Percentiles rank a stretch among this genome's conserved stretches.
These are phyloP conservation scores for Naganishia albida DNA, from an alignment of 1,284 basidiomycete species.

Conservation along the genomic window DNA sequence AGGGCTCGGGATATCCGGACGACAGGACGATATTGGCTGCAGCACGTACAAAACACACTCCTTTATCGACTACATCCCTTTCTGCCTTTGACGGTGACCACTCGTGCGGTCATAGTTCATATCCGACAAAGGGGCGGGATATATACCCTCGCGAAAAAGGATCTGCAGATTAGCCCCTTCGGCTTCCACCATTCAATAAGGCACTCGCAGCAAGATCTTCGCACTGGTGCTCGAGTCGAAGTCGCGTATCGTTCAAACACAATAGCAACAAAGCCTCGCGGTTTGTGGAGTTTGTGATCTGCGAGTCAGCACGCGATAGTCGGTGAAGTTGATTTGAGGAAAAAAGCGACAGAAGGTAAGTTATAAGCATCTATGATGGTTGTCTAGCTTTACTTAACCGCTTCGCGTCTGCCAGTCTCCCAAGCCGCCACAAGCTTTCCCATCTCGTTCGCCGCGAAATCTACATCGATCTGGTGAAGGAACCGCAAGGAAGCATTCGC, in stretches of 20 bases:
- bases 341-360: too few species aligned
- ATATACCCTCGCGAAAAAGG: conserved; percentile 2
- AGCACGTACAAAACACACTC: neutral
- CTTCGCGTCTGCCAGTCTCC: too few species aligned
- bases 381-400: too few species aligned
- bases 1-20: neutral
- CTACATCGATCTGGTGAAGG: too few species aligned
- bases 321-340: neutral
- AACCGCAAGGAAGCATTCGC: too few species aligned
- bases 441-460: too few species aligned
- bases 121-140: conserved; percentile 6
- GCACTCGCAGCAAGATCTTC: neutral
- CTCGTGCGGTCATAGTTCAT: too few species aligned
- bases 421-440: too few species aligned
- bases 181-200: neutral
- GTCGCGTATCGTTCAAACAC: neutral
- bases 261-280: neutral
- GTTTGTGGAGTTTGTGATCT: too few species aligned
- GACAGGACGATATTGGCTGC: neutral
- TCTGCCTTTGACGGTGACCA: neutral
- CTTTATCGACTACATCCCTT: conserved; percentile 4
- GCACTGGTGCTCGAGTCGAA: neutral
- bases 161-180: neutral
- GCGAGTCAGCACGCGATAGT: too few species aligned
- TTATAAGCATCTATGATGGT: too few species aligned